A percentile compares a stretch with the other conserved stretches of the same genome.
Evolutionary conservation across 495 filamentous ascomycete genomes (phyloP).

Genomic region (Xylaria longipes): DNA sequence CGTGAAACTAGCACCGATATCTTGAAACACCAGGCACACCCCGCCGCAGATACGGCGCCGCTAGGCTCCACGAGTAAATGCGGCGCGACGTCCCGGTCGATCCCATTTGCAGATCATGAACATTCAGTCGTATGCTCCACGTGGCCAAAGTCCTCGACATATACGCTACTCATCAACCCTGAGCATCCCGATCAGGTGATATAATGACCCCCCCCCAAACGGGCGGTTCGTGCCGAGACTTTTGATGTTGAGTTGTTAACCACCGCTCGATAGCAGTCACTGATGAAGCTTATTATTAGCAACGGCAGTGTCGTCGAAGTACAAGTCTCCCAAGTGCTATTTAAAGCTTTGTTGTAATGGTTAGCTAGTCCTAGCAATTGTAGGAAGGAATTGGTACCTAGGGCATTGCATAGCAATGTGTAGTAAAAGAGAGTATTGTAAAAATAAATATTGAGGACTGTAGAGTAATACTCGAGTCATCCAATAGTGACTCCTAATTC

Average conservation of each 20-base stretch:
- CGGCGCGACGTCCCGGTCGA: neutral
- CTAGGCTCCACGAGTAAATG: neutral
- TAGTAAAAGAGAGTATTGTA: neutral
- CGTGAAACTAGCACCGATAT: neutral
- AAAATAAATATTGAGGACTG: neutral
- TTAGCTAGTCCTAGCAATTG: neutral
- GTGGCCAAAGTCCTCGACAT: neutral
- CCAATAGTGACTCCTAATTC: neutral
- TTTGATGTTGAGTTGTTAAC: neutral
- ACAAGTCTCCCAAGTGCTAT: neutral
- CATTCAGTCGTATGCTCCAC: conserved; percentile 6
- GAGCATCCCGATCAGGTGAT: neutral
- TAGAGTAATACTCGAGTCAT: neutral
- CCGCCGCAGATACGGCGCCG: neutral
- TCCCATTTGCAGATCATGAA: conserved; percentile 2
- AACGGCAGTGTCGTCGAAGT: conserved; percentile 8
- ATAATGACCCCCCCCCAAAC: neutral
- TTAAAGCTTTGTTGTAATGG: neutral
- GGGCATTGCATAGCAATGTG: neutral
- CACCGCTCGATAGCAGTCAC: neutral
- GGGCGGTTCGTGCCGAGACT: neutral
- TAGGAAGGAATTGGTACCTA: neutral
- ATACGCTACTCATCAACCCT: neutral
- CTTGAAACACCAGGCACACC: neutral
- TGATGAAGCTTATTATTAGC: conserved; percentile 10